Evolutionary conservation across 805 yeast genomes (phyloP).

Genomic region (Ogataea haglerorum): DNA sequence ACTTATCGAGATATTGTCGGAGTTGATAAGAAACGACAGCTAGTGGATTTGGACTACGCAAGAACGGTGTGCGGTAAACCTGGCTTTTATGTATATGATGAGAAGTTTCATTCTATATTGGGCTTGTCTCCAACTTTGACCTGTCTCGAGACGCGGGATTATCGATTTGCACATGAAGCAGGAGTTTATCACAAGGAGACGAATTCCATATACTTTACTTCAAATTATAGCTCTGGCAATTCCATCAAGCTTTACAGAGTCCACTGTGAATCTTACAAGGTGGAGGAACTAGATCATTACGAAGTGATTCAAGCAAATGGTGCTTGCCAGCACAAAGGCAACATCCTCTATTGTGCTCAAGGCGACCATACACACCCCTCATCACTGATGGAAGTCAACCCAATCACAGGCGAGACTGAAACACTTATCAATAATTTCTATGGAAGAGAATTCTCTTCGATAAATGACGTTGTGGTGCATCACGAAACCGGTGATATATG

Average conservation of each 20-base stretch:
- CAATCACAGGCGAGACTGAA: constrained; percentile 3
- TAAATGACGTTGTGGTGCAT: constrained; percentile 12
- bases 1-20: too few relatives aligned
- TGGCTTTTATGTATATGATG: constrained; percentile 8
- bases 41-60: constrained; percentile 7
- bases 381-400: constrained; percentile 8
- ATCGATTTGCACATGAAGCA: constrained; percentile 12
- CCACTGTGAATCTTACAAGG: constrained; percentile 4
- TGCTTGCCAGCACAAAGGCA: constrained; percentile 7
- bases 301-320: constrained; percentile 11
- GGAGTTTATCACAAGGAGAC: constrained; percentile 11
- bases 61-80: background rate
- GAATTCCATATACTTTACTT: constrained; percentile 8
- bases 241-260: constrained; percentile 8
- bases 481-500: constrained; percentile 13
- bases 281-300: constrained; percentile 4
- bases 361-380: constrained; percentile 6
- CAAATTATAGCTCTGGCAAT: constrained; percentile 6
- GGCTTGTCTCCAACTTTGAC: constrained; percentile 3
- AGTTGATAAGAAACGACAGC: constrained; percentile 4
- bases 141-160: constrained; percentile 3
- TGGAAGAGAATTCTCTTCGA: constrained; percentile 10
- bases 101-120: background rate
- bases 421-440: constrained; percentile 9
- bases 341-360: constrained; percentile 10